Conservation (phyloP, 768 basidiomycete genomes). For the Suillus lakei region DNA sequence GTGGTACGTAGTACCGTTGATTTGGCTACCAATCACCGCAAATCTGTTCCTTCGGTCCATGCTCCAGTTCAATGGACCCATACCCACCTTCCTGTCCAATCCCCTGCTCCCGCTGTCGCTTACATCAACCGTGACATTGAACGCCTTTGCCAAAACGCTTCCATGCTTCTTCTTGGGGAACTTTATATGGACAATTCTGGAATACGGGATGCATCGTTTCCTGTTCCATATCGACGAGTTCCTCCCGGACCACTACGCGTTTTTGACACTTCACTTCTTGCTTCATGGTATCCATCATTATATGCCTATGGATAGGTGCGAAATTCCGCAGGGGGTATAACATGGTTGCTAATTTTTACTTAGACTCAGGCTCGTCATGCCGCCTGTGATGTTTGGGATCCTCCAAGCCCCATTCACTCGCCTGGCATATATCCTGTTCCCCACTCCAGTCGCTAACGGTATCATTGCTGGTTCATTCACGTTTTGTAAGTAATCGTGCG, state of each 20-base stretch:
- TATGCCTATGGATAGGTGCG: conserved; percentile 92
- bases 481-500: conserved; percentile 59
- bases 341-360: conserved; percentile 4
- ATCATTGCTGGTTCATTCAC: conserved; percentile 81
- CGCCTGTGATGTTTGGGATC: conserved; percentile 77
- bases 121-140: conserved; percentile 51
- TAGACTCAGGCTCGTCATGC: conserved; percentile 96
- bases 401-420: conserved; percentile 87
- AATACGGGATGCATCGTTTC: conserved; percentile 94
- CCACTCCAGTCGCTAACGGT: conserved; percentile 84
- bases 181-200: conserved; percentile 91
- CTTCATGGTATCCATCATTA: conserved; percentile 98
- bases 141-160: conserved; percentile 57
- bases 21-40: conserved; percentile 88
- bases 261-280: conserved; percentile 88
- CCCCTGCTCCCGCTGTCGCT: conserved; percentile 59
- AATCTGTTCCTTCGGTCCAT: conserved; percentile 85
- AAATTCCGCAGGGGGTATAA: conserved; percentile 5
- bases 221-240: conserved; percentile 92
- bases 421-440: conserved; percentile 84
- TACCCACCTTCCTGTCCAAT: conserved; percentile 64
- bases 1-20: conserved; percentile 91
- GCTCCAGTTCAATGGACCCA: conserved; percentile 75
- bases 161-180: conserved; percentile 85
- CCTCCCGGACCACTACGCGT: conserved; percentile 82